Conservation (phyloP, 1,284 basidiomycete genomes). For the Leccinum solheimii region DNA sequence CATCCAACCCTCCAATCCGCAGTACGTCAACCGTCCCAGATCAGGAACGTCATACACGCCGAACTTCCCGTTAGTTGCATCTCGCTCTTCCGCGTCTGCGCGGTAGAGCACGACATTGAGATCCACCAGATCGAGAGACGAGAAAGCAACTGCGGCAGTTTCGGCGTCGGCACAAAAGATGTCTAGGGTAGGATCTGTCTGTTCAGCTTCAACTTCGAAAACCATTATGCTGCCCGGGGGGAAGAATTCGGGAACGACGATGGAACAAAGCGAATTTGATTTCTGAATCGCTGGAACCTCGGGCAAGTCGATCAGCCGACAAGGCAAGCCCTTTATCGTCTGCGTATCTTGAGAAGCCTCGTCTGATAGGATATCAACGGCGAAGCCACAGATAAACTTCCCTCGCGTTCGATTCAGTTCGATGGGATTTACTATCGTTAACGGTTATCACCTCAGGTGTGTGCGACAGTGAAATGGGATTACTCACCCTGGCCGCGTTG, state of each 20-base stretch:
- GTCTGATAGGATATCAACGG: slow-evolving; percentile 66
- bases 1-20: slow-evolving; percentile 97
- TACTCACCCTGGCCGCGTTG: slow-evolving; percentile 73
- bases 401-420: slow-evolving; percentile 79
- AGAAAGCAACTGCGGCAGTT: slow-evolving; percentile 72
- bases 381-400: slow-evolving; percentile 79
- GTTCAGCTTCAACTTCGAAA: slow-evolving; percentile 81
- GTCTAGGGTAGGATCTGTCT: slow-evolving; percentile 67
- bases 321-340: slow-evolving; percentile 72
- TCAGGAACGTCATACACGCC: slow-evolving; percentile 82
- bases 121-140: slow-evolving; percentile 78
- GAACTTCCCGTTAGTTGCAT: slow-evolving; percentile 72
- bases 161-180: slow-evolving; percentile 64
- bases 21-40: slow-evolving; percentile 77
- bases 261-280: slow-evolving; percentile 71
- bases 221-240: slow-evolving; percentile 91
- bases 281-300: slow-evolving; percentile 55
- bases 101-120: slow-evolving; percentile 84
- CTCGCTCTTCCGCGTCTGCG: slow-evolving; percentile 86
- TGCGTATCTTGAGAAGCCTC: slow-evolving; percentile 55
- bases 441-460: slow-evolving; percentile 1
- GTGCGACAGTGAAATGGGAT: background rate
- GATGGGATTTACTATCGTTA: slow-evolving; percentile 71
- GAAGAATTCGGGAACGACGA: slow-evolving; percentile 82
- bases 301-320: slow-evolving; percentile 66